Evolutionary conservation across 306 rosid genomes (phyloP), one percentile per base, ranked within the genome.

Genomic region (Abrus precatorius): DNA sequence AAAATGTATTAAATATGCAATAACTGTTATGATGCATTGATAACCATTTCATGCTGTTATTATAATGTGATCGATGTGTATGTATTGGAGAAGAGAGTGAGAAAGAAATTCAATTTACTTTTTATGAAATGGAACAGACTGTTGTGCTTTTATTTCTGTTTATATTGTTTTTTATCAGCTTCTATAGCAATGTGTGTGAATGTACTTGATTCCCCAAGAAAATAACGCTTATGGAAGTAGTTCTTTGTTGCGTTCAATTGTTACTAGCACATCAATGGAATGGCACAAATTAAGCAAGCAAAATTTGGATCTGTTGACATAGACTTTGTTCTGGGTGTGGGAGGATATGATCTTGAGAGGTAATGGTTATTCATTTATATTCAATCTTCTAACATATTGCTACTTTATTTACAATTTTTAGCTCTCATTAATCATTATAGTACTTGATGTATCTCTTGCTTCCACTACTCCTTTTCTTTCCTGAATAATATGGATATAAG

Each of bases 331-430:
- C 83, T 94, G 52, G 98, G 97, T 50, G 92, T 94, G 74, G 98
- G 97, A 53, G 98, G 98, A 82, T 92, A 94, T 89, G 98, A 94
- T 87, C 92, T 94, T 40, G 91, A 89, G 67, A 91, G 98, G 98
- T 94, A 65, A 89, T 56, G 80, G 93, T 93, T 88, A 50, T 49
- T 75, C 55, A n/a, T 80, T 78, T 86, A 54, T 36, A 49, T 71
- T 61, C 30, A 74, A n/a, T 45, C 28, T 57, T 49, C 59, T 53
- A 20, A 44, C 65, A 12, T 69, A 55, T 78, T 70, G 67, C 52
- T 77, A 38, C 69, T 12, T 81, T 36, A 60, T 41, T 54, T 57
- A 67, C 13, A 12, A 6, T 3, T 50, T 49, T 49, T 40, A 64
- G 56, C 66, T 64, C 60, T 40, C 47, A 68, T 55, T 66, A 6